Evolutionary conservation across 2,329 filamentous ascomycete genomes (phyloP).

Genomic region (Venturia pyrina): DNA sequence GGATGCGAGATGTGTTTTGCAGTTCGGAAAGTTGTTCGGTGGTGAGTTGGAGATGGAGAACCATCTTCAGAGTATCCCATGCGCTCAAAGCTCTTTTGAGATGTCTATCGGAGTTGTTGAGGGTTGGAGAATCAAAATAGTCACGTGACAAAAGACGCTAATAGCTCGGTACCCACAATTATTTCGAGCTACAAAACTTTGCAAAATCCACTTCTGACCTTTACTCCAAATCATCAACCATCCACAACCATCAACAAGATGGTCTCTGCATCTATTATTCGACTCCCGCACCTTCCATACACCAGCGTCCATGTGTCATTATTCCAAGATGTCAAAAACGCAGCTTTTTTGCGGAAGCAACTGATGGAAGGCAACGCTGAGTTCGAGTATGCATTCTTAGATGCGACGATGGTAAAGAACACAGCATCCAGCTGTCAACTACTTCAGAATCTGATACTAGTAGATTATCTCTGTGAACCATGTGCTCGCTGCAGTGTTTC

Average conservation of each 20-base stretch:
- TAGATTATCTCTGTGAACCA: constrained; percentile 62
- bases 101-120: background rate
- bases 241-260: constrained; percentile 5
- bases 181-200: background rate
- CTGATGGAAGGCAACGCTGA: constrained; percentile 73
- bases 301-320: constrained; percentile 63
- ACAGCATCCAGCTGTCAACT: background rate
- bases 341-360: constrained; percentile 68
- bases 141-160: background rate
- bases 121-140: background rate
- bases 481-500: constrained; percentile 64
- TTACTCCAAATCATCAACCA: background rate
- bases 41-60: background rate
- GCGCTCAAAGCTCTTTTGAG: too few relatives aligned
- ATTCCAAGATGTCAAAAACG: constrained; percentile 68
- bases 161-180: background rate
- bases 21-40: constrained; percentile 14
- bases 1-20: constrained; percentile 35
- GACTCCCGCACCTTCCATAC: constrained; percentile 65
- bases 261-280: constrained; percentile 27
- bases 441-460: background rate
- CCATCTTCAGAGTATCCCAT: too few relatives aligned
- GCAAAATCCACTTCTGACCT: background rate
- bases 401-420: constrained; percentile 59
- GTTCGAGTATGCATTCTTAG: constrained; percentile 90